Conservation (phyloP, 2,329 filamentous ascomycete species). For the Lecanicillium sp. region DNA sequence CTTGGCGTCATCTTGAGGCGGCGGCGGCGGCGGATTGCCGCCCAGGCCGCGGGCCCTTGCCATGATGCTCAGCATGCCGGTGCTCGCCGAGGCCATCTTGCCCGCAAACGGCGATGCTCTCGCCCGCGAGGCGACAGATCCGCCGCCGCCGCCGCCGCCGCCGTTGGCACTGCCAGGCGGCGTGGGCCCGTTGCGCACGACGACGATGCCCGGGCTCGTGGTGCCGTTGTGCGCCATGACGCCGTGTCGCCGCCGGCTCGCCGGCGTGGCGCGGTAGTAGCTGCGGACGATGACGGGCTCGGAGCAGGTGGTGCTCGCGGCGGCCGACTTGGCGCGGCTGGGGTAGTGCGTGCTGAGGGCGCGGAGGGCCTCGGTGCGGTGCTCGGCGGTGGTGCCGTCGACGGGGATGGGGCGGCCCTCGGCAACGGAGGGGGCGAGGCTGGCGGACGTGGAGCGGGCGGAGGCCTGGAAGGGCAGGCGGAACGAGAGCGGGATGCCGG, state of each 20-base stretch:
- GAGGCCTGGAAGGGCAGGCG: conserved; percentile 41
- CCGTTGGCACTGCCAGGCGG: neutral
- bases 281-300: conserved; percentile 62
- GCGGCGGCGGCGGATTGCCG: neutral
- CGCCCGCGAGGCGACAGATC: conserved; percentile 24
- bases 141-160: conserved; percentile 8
- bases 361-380: conserved; percentile 54
- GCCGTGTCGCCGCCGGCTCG: conserved; percentile 22
- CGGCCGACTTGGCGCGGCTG: conserved; percentile 49
- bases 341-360: conserved; percentile 54
- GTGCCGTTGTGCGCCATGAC: conserved; percentile 17
- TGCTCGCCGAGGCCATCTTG: conserved; percentile 27
- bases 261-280: conserved; percentile 45
- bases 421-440: conserved; percentile 48
- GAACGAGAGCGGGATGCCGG: conserved; percentile 42
- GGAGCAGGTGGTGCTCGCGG: conserved; percentile 54
- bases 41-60: conserved; percentile 12
- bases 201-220: conserved; percentile 25
- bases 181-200: conserved; percentile 15
- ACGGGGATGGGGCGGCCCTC: conserved; percentile 51
- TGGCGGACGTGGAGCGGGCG: conserved; percentile 47
- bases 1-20: conserved; percentile 32
- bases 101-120: conserved; percentile 28
- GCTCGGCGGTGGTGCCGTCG: conserved; percentile 48
- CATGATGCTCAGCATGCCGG: conserved; percentile 37